A percentile compares a stretch with the other conserved stretches of the same genome.
phyloP scores from a whole-genome alignment of 129 eudicot species.

The Lactuca sativa region DNA sequence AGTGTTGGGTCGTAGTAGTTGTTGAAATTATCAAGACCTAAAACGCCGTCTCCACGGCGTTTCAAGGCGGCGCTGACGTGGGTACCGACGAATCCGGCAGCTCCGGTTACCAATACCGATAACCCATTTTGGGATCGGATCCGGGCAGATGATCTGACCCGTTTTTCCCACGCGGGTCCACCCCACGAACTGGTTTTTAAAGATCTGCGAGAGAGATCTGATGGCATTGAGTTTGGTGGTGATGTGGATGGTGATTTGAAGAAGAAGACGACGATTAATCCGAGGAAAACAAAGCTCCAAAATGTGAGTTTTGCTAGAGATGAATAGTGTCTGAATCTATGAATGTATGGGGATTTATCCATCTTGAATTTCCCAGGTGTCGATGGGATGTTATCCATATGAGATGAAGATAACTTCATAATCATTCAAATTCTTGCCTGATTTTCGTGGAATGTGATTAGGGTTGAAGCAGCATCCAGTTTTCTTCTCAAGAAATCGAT shows the following conservation, averaged over 20 bases:
- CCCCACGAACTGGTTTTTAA: constrained; percentile 61
- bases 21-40: constrained; percentile 76
- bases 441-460: constrained; percentile 9
- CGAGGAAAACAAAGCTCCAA: constrained; percentile 70
- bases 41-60: constrained; percentile 82
- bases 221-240: constrained; percentile 25
- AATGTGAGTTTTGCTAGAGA: constrained; percentile 72
- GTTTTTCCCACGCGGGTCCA: constrained; percentile 70
- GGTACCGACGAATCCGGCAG: constrained; percentile 91
- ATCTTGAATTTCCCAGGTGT: constrained; percentile 84
- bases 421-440: constrained; percentile 7
- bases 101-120: constrained; percentile 84
- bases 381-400: constrained; percentile 66
- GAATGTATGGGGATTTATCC: constrained; percentile 58
- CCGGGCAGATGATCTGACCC: constrained; percentile 62
- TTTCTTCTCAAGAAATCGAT: constrained; percentile 1
- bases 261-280: constrained; percentile 54
- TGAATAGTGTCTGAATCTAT: constrained; percentile 49
- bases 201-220: constrained; percentile 75
- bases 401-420: constrained; percentile 58
- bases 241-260: constrained; percentile 56
- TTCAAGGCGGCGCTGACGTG: constrained; percentile 78
- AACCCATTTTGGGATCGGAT: constrained; percentile 58
- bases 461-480: constrained; percentile 6
- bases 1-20: constrained; percentile 72